phyloP scores from a whole-genome alignment of 148 eudicot species.

The Nyssa sinensis region DNA sequence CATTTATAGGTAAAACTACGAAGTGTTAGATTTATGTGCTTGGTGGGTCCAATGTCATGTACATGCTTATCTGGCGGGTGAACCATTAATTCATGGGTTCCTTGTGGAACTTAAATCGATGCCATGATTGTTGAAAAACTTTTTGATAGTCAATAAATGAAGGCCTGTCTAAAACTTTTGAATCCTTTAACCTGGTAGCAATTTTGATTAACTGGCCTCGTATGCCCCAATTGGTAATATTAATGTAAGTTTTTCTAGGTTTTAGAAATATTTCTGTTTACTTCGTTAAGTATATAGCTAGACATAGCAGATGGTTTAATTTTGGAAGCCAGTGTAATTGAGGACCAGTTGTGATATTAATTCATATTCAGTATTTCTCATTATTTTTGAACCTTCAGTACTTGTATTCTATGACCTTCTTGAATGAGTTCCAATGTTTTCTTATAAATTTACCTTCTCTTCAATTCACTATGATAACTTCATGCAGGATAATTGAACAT shows the following conservation, averaged over 20 bases:
- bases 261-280: constrained; percentile 1
- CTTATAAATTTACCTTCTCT: background rate
- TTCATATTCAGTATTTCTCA: background rate
- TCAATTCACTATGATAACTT: constrained; percentile 4
- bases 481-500: constrained; percentile 77
- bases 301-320: background rate
- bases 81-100: background rate
- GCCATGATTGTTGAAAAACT: background rate
- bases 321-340: background rate
- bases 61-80: background rate
- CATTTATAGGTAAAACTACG: background rate
- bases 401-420: background rate
- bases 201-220: background rate
- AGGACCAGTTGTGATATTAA: background rate
- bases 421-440: background rate
- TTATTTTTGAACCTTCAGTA: background rate
- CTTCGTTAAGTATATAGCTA: background rate
- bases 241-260: background rate
- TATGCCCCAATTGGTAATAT: background rate
- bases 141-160: background rate
- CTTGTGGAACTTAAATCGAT: background rate
- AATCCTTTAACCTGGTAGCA: background rate
- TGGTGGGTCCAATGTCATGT: background rate
- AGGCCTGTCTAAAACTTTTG: background rate
- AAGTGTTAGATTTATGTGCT: background rate